These are phyloP conservation scores for Talaromyces verruculosus DNA, from an alignment of 2,329 filamentous ascomycete genomes.

Conservation along the genomic window DNA sequence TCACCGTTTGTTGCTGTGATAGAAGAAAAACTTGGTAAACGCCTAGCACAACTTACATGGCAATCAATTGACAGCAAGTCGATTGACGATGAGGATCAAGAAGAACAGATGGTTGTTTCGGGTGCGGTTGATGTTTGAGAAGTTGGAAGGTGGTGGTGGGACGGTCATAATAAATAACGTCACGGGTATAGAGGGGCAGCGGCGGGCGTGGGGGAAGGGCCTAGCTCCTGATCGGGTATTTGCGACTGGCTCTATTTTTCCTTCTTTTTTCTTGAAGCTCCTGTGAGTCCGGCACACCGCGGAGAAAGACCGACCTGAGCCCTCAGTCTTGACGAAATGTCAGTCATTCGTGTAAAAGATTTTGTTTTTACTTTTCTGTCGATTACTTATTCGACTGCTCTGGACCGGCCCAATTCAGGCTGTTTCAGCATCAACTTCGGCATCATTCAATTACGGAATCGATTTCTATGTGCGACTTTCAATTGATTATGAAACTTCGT, in stretches of 20 bases:
- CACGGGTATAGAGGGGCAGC: constrained; percentile 19
- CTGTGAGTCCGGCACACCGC: not conserved
- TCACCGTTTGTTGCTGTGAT: not conserved
- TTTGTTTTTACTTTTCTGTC: not conserved
- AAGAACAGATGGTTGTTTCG: not conserved
- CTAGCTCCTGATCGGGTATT: constrained; percentile 1
- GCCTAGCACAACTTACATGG: constrained; percentile 6
- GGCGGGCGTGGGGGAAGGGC: constrained; percentile 8
- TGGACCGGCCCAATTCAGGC: not conserved
- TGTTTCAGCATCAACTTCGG: not conserved
- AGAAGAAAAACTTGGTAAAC: not conserved
- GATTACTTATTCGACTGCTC: constrained; percentile 4
- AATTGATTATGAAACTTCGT: not conserved
- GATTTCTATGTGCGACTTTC: not conserved
- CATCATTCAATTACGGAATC: not conserved
- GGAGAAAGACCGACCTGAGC: not conserved
- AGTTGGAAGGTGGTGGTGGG: not conserved
- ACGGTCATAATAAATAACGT: constrained; percentile 13
- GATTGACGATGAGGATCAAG: not conserved
- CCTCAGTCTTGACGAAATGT: not conserved
- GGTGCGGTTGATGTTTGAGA: not conserved
- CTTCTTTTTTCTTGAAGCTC: not conserved
- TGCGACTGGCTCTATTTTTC: not conserved
- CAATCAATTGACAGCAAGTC: constrained; percentile 15
- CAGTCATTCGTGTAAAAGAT: not conserved